Evolutionary conservation across 805 yeast genomes (phyloP).

Genomic region (Isabelozyma heimii): DNA sequence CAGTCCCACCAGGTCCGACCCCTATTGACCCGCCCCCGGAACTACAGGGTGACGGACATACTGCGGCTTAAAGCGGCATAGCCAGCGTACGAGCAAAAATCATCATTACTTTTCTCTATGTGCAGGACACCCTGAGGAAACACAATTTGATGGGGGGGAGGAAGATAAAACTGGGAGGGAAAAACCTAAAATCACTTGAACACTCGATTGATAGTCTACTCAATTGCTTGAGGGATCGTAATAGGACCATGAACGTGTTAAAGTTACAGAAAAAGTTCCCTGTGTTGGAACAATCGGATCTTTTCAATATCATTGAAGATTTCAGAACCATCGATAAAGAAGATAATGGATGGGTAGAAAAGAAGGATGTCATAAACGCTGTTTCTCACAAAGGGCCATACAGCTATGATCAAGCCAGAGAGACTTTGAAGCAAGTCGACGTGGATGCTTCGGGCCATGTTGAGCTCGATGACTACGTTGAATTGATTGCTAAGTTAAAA

Average conservation of each 20-base stretch:
- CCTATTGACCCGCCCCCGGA: too few relatives aligned
- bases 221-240: too few relatives aligned
- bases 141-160: background rate
- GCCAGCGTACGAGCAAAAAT: background rate
- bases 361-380: conserved; percentile 82
- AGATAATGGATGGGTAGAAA: conserved; percentile 93
- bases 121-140: background rate
- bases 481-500: conserved; percentile 75
- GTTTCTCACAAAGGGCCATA: conserved; percentile 77
- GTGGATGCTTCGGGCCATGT: conserved; percentile 98
- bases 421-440: conserved; percentile 83
- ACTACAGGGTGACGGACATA: background rate
- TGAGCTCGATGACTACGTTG: conserved; percentile 91
- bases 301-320: conserved; percentile 80
- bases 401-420: conserved; percentile 89
- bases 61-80: background rate
- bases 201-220: background rate
- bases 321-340: conserved; percentile 83
- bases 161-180: background rate
- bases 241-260: conserved; percentile 35
- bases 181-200: background rate
- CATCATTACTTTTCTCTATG: background rate
- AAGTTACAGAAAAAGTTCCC: conserved; percentile 76
- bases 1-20: too few relatives aligned
- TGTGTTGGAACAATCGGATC: conserved; percentile 76